Evolutionary conservation across 345 rosid genomes (phyloP).

Genomic region (Excoecaria agallocha): DNA sequence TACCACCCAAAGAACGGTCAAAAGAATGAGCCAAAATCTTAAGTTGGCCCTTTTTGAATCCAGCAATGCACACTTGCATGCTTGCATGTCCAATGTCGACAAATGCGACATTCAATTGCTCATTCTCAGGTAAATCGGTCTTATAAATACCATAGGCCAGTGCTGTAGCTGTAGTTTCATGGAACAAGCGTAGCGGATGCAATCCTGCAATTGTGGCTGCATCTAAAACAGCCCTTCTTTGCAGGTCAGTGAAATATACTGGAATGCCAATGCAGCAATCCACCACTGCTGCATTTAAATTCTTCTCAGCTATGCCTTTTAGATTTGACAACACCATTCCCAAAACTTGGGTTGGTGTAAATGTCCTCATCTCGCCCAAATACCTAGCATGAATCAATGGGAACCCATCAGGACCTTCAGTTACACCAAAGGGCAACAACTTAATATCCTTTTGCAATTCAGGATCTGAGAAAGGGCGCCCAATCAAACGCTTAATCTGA

Average conservation of each 20-base stretch:
- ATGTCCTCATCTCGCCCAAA: slow-evolving; percentile 74
- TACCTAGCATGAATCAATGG: slow-evolving; percentile 84
- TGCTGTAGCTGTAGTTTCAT: slow-evolving; percentile 94
- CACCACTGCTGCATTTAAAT: slow-evolving; percentile 79
- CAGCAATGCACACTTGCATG: slow-evolving; percentile 97
- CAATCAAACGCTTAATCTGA: slow-evolving; percentile 83
- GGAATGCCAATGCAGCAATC: slow-evolving; percentile 99
- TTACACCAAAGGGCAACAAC: slow-evolving; percentile 64
- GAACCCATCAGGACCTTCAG: slow-evolving; percentile 86
- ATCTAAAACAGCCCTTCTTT: slow-evolving; percentile 90
- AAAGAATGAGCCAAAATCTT: slow-evolving; percentile 75
- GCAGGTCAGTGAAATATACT: slow-evolving; percentile 84
- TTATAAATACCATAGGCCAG: slow-evolving; percentile 96
- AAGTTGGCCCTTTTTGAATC: slow-evolving; percentile 83
- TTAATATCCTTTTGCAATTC: slow-evolving; percentile 87
- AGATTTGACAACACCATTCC: slow-evolving; percentile 85
- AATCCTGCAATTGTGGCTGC: slow-evolving; percentile 94
- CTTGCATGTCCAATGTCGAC: slow-evolving; percentile 92
- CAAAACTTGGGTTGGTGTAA: slow-evolving; percentile 89
- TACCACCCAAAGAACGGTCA: slow-evolving; percentile 84
- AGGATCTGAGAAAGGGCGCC: slow-evolving; percentile 80
- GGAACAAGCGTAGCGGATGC: slow-evolving; percentile 81
- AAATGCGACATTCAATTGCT: slow-evolving; percentile 82
- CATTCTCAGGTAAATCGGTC: slow-evolving; percentile 91
- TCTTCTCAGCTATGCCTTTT: slow-evolving; percentile 85